Base-by-base conservation (phyloP, 176 grass and related monocot species). In the Carex parvula region DNA sequence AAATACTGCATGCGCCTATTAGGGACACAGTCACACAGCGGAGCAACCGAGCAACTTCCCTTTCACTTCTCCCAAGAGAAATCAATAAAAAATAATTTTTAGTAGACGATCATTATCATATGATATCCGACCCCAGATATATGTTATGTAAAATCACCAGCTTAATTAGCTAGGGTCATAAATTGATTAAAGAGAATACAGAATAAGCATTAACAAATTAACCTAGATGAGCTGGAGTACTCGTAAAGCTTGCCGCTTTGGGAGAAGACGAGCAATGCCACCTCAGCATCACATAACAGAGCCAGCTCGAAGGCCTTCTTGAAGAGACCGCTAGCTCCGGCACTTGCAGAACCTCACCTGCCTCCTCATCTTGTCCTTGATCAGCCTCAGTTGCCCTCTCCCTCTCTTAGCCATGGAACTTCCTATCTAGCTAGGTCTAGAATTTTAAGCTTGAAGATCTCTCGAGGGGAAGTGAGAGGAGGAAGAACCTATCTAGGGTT, bases 321-420 rank as follows among this genome's bases (percentile, higher is more conserved):
- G 4, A 89, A 79, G 60, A 94, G 85, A 12, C 92, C 92, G 61
- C 84, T 80, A 24, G 22, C n/a, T 26, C 30, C 86, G 73, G 35
- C 90, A 87, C 92, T 94, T 94, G 1, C 90, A 94, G 86, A 94
- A 94, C 4, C 89, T 91, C 21, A 94, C 90, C 84, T 94, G 92
- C 26, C 92, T 84, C 44, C 85, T 94, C 39, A 89, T 89, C 73
- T 84, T 82, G 90, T 94, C 89, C 84, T 94, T 90, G 73, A 94
- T 94, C 55, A 90, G 55, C 12, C 80, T 90, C 61, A 94, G 75
- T 88, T 90, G 80, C 26, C 0, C 26, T 26, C 26, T 1, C 26
- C 26, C 26, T 26, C 26, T 26, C 26, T 26, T 26, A 26, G 16
- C 15, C 55, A 46, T 71, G 68, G 37, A 46, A 9, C 8, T 46